Evolutionary conservation across 352 stramenopile genomes (phyloP), one percentile per base, ranked within the genome.

Genomic region (Peronospora tabacina): DNA sequence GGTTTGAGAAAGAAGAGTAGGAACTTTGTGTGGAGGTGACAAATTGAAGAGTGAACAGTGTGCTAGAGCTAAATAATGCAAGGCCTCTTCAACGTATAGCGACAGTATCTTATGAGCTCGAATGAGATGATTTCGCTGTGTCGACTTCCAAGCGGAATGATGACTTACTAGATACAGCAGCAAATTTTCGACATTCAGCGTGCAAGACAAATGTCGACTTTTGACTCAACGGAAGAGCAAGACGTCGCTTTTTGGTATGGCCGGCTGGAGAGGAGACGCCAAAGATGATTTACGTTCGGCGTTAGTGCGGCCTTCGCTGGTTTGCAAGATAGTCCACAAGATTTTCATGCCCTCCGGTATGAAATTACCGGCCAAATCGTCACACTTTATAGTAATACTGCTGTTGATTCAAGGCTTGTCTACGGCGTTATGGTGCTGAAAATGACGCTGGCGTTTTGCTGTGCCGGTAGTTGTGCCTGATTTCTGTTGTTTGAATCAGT

Each of bases 271-370:
- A 68, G 55, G 54, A 64, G 60, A 47, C 53, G 26, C 19, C 44
- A 12, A 3, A 45, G 59, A 50, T 69, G 61, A 69, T 70, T 66
- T 70, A 63, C 54, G 61, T 49, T 45, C 57, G 49, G 56, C 61
- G 42, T 17, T 42, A 42, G 46, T 35, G 34, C 19, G 11, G 44
- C 35, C 39, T 45, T 50, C 46, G 56, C 45, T 38, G 29, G 48
- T 22, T 58, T 36, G 39, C 17, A 37, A 55, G 32, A 51, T 48
- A 29, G 13, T 17, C 12, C 10, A 11, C 19, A 58, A 52, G 45
- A 9, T 44, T 57, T 48, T 24, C 13, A 38, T 26, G 34, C 30
- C 24, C 30, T 7, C n/a, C 39, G 20, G 17, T 56, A 48, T 12
- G 28, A 12, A 12, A 32, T 32, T 11, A 2, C 11, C 28, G 11